A percentile compares a stretch with the other conserved stretches of the same genome.
phyloP scores from a whole-genome alignment of 768 basidiomycete genomes.

The Lactifluus subvellereus region DNA sequence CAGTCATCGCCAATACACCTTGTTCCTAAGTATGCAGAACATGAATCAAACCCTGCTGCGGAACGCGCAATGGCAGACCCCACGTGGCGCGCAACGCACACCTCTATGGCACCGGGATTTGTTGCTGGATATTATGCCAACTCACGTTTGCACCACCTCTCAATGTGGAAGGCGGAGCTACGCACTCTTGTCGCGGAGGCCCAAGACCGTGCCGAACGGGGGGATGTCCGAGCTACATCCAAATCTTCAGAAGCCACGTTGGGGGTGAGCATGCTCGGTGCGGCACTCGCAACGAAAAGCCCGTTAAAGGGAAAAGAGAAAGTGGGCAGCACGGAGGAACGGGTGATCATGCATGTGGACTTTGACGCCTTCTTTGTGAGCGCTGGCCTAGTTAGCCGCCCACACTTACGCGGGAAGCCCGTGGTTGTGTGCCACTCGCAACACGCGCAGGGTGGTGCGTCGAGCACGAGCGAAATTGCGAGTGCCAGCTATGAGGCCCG shows the following conservation, averaged over 20 bases:
- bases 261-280: slow-evolving; percentile 32
- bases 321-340: slow-evolving; percentile 44
- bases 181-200: slow-evolving; percentile 73
- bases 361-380: slow-evolving; percentile 98
- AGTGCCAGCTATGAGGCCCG: slow-evolving; percentile 93
- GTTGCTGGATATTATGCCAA: slow-evolving; percentile 68
- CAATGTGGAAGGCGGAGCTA: slow-evolving; percentile 89
- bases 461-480: slow-evolving; percentile 92
- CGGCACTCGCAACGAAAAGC: slow-evolving; percentile 44
- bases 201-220: slow-evolving; percentile 59
- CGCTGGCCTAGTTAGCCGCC: slow-evolving; percentile 75
- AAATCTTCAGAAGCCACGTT: slow-evolving; percentile 25
- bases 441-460: slow-evolving; percentile 58
- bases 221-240: slow-evolving; percentile 18
- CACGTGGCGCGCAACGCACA: slow-evolving; percentile 83
- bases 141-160: slow-evolving; percentile 87
- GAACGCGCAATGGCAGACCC: slow-evolving; percentile 76
- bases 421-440: slow-evolving; percentile 96
- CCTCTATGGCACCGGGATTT: slow-evolving; percentile 79
- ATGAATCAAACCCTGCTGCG: slow-evolving; percentile 65
- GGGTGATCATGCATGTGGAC: slow-evolving; percentile 86
- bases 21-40: slow-evolving; percentile 61
- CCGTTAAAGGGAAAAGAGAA: slow-evolving; percentile 56
- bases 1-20: slow-evolving; percentile 40
- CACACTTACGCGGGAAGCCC: slow-evolving; percentile 80